Evolutionary conservation across 495 filamentous ascomycete species (phyloP), one percentile per base, ranked within the genome.

Genomic region (Sphaerosporella brunnea): DNA sequence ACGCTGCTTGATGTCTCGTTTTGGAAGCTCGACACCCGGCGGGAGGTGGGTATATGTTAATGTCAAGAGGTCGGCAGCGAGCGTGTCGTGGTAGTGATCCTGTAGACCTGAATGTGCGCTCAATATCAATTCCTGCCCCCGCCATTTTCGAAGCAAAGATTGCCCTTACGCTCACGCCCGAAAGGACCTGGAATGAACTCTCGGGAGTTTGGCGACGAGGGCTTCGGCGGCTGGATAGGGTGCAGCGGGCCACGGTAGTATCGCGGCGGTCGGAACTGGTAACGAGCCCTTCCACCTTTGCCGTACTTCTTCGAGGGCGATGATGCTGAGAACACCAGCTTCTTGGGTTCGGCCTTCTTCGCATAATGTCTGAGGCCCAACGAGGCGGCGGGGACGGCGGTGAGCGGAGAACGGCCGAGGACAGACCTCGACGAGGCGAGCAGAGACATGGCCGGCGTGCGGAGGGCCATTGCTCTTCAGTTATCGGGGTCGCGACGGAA

Each of bases 171-270:
- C 21, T 90, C 84, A 20, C 82, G 68, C 63, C 78, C 79, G 71
- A 96, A 97, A 5, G 90, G 90, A 3, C 92, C 92, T 0, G 90
- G 90, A n/a, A 80, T 68, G 68, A 85, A 97, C 44, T 80, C 66
- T 61, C 90, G 79, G 49, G 90, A 94, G 47, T 78, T 71, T 9
- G 90, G 87, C 54, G 86, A 79, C 28, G 90, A 90, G 36, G 79
- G 70, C 9, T 76, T 72, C 3, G 84, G 90, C 13, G 82, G 78
- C 64, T 92, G 82, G 60, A 93, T 76, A 36, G 90, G 92, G 60
- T 95, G 85, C 30, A 96, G 71, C 39, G 87, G 86, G 46, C 90
- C 90, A 62, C 90, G 81, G 64, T 93, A 74, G 72, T 82, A 96
- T 64, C 87, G 84, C 34, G 92, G 92, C 34, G 90, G 75, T 36